Base-by-base conservation (phyloP, 345 rosid species). In the Sapria himalayana region DNA sequence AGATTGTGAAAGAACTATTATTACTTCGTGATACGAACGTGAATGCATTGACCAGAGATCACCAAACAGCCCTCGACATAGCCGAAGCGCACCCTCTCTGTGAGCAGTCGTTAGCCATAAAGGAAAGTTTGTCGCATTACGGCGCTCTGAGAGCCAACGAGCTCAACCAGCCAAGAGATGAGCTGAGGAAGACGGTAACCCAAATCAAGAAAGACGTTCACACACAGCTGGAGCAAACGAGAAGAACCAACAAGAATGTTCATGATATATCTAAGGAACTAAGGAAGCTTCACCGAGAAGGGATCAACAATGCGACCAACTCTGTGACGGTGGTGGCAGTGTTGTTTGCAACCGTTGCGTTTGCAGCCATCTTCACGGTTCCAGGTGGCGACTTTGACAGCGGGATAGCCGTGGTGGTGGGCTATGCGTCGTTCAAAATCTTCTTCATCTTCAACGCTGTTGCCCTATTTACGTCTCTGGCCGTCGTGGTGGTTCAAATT, bases 201-300 rank as follows among this genome's bases (percentile, higher is more conserved):
- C 92, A 86, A 57, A 81, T 86, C 61, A 81, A 86, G 68, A 86
- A 78, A 14, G 97, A 86, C 52, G 97, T 86, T 24, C 94, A 81
- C 50, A 81, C 81, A 23, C 94, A 86, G 66, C 81, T 86, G 14
- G 94, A 81, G 50, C 97, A 86, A 58, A 86, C 94, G 25, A 73
- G 62, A 63, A 73, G 81, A 48, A 86, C 97, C 4, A 81, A 86
- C 61, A 86, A 86, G 21, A 55, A 55, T 42, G 54, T 49, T 20
- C 38, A 33, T 24, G 39, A 23, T 31, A 54, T 54, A 19, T 38
- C 52, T 3, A 54, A 46, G 24, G 51, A 54, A 34, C 52, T 54
- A 7, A 38, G 58, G 33, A 46, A 32, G 34, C 58, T 54, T 6
- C 58, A 54, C 46, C 33, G 62, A 9, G 57, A 46, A 14, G 62